Percentiles rank a stretch among this genome's conserved stretches.
Conservation (phyloP, 2,329 filamentous ascomycete species). For the Bipolaris victoriae region DNA sequence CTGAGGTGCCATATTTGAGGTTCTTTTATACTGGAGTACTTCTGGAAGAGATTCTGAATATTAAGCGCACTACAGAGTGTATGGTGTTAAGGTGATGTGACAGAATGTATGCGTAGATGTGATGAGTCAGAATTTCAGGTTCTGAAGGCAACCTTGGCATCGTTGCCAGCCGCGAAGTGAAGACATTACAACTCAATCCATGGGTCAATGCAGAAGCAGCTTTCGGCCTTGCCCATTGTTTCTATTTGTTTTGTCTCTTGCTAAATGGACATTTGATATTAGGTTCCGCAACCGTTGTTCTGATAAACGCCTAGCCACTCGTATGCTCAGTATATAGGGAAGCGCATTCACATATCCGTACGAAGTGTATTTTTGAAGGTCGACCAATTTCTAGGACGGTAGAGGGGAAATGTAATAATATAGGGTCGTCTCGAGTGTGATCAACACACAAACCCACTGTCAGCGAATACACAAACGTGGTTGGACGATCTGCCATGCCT, state of each 20-base stretch:
- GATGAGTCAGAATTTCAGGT: background rate
- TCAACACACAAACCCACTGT: background rate
- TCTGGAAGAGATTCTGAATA: background rate
- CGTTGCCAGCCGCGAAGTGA: background rate
- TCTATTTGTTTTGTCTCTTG: background rate
- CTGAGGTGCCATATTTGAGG: conserved; percentile 44
- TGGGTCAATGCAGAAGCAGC: too few relatives aligned
- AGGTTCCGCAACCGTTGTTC: background rate
- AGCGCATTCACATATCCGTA: too few relatives aligned
- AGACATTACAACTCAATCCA: background rate
- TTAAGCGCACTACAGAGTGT: background rate
- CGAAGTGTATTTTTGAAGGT: too few relatives aligned
- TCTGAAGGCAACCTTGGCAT: background rate
- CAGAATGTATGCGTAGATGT: background rate
- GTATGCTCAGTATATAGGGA: too few relatives aligned
- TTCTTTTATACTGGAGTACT: background rate
- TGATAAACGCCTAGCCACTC: background rate
- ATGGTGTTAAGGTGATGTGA: background rate
- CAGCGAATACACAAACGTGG: background rate
- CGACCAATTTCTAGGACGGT: too few relatives aligned
- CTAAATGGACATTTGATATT: background rate
- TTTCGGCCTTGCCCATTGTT: too few relatives aligned
- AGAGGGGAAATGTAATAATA: too few relatives aligned
- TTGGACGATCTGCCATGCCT: background rate
- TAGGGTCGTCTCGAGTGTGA: too few relatives aligned